Base-by-base conservation (phyloP, 73 alveolate species). In the Halteria grandinella region DNA sequence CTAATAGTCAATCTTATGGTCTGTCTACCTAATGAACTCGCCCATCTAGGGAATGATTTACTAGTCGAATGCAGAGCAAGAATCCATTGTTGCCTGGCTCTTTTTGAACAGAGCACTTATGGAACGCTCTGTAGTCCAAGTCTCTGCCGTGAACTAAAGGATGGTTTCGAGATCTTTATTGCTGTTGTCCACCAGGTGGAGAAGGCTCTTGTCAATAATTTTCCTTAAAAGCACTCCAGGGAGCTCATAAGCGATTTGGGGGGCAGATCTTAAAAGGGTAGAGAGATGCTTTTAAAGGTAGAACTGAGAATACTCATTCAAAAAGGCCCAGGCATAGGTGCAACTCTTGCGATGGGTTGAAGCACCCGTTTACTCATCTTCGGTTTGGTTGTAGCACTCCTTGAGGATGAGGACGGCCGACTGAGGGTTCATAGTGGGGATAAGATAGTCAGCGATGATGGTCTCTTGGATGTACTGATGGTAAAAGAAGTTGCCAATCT, bases 61-160 rank as follows among this genome's bases (percentile, higher is more conserved):
- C 15, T 44, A 45, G 29, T 66, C 80, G 31, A 44, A 66, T 1
- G 80, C 63, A 44, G 80, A 41, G 31, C 80, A 66, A 27, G 28
- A 25, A 27, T 66, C 66, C 69, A 66, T 44, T n/a, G 55, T 66
- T 25, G 23, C 1, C 28, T 41, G 47, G 25, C 60, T 45, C 31
- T 45, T 44, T 23, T 20, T 66, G 28, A 17, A 66, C 17, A 66
- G 52, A n/a, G n/a, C 6, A 20, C 47, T 28, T 63, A 39, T 1
- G 25, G 47, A 45, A 21, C 66, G 32, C 33, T 66, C 47, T n/a
- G 43, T 57, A 12, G 69, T 66, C 80, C 80, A 66, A 47, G 52
- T 66, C 25, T 66, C 80, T 5, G 80, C 63, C 4, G 66, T 66
- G 28, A 66, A 66, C 47, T 41, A 44, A 5, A 66, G 20, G 10